phyloP scores from a whole-genome alignment of 2,329 filamentous ascomycete genomes.

The Dactylellina haptotyla region DNA sequence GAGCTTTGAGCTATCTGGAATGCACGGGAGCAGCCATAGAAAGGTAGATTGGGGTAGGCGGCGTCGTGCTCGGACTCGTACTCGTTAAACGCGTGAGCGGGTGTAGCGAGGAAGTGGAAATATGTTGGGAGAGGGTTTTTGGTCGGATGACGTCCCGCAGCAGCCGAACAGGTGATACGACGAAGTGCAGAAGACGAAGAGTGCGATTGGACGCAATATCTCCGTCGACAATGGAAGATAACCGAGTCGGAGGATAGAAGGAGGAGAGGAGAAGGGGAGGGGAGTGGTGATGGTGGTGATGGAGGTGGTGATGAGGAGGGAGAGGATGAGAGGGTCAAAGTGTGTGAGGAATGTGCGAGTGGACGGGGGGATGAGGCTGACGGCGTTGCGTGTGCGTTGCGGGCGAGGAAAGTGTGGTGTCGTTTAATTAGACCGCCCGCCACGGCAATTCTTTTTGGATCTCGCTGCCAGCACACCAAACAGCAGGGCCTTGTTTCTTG shows the following conservation, averaged over 20 bases:
- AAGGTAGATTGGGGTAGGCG: neutral
- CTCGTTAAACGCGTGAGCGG: slow-evolving; percentile 22
- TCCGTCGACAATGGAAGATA: neutral
- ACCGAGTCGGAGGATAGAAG: slow-evolving; percentile 11
- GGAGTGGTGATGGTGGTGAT: neutral
- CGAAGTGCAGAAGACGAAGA: slow-evolving; percentile 2
- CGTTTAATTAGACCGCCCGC: slow-evolving; percentile 47
- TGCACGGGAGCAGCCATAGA: slow-evolving; percentile 42
- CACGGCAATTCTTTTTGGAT: slow-evolving; percentile 27
- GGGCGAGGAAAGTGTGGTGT: slow-evolving; percentile 25
- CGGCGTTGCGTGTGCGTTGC: slow-evolving; percentile 19
- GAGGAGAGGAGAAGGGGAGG: slow-evolving; percentile 5
- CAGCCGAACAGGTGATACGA: slow-evolving; percentile 41
- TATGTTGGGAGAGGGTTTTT: slow-evolving; percentile 21
- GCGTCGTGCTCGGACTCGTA: neutral
- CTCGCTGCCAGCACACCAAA: slow-evolving; percentile 46
- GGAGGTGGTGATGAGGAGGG: neutral
- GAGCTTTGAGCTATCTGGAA: slow-evolving; percentile 30
- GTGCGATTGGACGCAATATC: slow-evolving; percentile 2
- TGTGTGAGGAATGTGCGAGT: neutral
- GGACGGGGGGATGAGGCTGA: neutral
- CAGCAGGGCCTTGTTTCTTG: too few species aligned
- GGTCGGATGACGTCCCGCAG: slow-evolving; percentile 52
- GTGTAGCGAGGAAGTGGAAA: neutral
- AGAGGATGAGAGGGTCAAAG: neutral